Base-by-base conservation (phyloP, 768 basidiomycete species). In the Agaricus bisporus region DNA sequence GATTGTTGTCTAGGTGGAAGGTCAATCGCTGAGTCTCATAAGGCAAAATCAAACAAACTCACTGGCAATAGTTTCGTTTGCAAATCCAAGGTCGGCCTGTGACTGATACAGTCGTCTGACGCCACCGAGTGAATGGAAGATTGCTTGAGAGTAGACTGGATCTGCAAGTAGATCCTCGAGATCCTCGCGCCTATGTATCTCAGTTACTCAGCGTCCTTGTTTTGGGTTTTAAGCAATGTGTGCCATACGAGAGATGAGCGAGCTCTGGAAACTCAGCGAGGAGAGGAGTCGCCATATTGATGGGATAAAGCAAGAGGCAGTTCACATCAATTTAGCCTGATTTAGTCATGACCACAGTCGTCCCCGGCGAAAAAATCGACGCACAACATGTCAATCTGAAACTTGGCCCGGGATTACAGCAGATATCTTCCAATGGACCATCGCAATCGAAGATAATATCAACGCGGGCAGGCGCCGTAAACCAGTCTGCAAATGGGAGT, bases 21-120 rank as follows among this genome's bases (percentile, higher is more conserved):
- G 49, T 49, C 56, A 55, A 43, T 46, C 10, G 41, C 12, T 10
- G 14, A 2, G 41, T 49, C 38, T 41, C 35, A 4, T 32, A 7
- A 32, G 17, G 38, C 38, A 25, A 32, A 36, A n/a, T 42, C 22
- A 45, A 28, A 12, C 43, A 55, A 43, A 73, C 92, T 60, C 61
- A 95, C 93, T 76, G 11, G 94, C 91, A 48, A 98, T 85, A 7
- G 83, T 77, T 61, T 93, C 87, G 60, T 98, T 97, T 36, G 91
- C 91, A 66, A 77, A 72, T 6, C 89, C 87, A 1, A 95, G 77
- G 58, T 88, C 86, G 10, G 86, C 74, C 61, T 94, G 89, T 0
- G 83, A 80, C 56, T 82, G 78, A 58, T 93, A 86, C 54, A 93
- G 72, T 14, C 77, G 75, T 62, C 86, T 86, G 38, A 95, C 91